Base-by-base conservation (phyloP, 257 asterid species). In the Phtheirospermum japonicum region DNA sequence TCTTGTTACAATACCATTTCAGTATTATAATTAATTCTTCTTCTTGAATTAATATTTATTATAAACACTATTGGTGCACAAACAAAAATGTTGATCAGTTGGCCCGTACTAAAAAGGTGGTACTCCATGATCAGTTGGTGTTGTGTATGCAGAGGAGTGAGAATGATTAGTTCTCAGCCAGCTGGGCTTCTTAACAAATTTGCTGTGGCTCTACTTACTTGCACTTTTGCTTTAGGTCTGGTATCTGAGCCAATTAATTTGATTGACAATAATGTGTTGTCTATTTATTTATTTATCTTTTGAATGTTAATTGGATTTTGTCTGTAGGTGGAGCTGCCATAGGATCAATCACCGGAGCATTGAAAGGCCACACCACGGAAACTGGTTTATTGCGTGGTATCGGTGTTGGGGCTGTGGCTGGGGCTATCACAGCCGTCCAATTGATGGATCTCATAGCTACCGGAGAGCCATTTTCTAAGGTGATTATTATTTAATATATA, bases 291-390 rank as follows among this genome's bases (percentile, higher is more conserved):
- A 36, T 36, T 36, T 36, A 2, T 36, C 7, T 36, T 2, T 36
- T 36, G 4, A 36, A 2, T 1, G 3, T 58, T 34, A 16, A 36
- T 34, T 40, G 10, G 34, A 49, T 11, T 37, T 55, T 33, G 2
- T 50, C 23, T 48, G 57, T 42, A 85, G 98, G 95, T 58, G 98
- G 98, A 68, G 95, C 90, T 33, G 67, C 68, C 0, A 68, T 88
- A 3, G 98, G 98, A 64, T 65, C 83, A 37, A 66, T 88, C 8
- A 74, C 80, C 30, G 98, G 98, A 61, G 93, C 93, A 5, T 64
- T 92, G 31, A 86, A 86, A 72, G 98, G 98, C 4, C 98, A 86
- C 59, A 88, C 97, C 0, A 92, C 95, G 30, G 98, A 89, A 67
- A 86, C 85, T 12, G 98, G 98, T 6, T 67, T 92, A 10, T 32